Base-by-base conservation (phyloP, 495 filamentous ascomycete species). In the Cetradonia linearis region DNA sequence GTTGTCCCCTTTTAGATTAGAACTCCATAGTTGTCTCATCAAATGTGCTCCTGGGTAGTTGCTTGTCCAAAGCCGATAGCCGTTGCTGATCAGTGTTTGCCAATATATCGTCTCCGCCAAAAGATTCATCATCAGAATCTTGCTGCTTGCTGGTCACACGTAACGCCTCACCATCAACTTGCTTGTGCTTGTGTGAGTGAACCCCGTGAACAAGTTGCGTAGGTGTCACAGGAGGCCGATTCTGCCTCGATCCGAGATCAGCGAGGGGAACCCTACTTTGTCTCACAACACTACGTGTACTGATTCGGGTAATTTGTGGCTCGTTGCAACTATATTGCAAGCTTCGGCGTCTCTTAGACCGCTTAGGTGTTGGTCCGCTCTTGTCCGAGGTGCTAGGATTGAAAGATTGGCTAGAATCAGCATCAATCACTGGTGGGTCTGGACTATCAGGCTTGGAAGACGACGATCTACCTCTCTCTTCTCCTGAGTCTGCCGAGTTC, bases 91-190 rank as follows among this genome's bases (percentile, higher is more conserved):
- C 46, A 28, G 59, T 65, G 30, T 59, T 67, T 42, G 65, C 50
- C 46, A 67, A 65, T 33, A 67, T 52, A 27, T 67, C 59, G 30
- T 55, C 58, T 27, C 58, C 62, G 31, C 42, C 44, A 47, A 67
- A 64, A n/a, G 48, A 62, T 33, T 56, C 55, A 33, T 60, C 62
- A 16, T 61, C 62, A 36, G 53, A 60, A 33, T 44, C 58, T 34
- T 33, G 10, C 0, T 13, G 36, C 16, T 18, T 16, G 58, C n/a
- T 55, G 33, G 38, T 44, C 23, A 16, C 38, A 1, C 23, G 31
- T 54, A 54, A 54, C 18, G 6, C 4, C 28, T 34, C 30, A n/a
- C 14, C 44, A 56, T 18, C 9, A 14, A 25, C 46, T 30, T 42
- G n/a, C 11, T 56, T 58, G n/a, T 20, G 25, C 16, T 54, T 23